Conservation (phyloP, 1,284 basidiomycete species). For the Ustilago trichophora region DNA sequence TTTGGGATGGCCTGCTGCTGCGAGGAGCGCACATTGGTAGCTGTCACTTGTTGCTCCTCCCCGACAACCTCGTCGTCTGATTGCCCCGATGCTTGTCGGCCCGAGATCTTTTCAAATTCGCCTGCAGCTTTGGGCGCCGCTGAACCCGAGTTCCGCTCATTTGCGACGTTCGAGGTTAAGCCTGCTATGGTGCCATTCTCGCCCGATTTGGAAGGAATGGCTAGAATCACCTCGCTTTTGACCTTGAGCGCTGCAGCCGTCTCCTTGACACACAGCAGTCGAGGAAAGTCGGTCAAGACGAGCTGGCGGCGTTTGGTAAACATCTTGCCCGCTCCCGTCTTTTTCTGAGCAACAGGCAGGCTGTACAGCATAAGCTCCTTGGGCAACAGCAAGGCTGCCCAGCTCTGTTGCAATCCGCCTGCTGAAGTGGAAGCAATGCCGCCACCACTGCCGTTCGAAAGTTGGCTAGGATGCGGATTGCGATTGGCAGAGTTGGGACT, state of each 20-base stretch:
- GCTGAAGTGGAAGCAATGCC: neutral
- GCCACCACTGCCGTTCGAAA: neutral
- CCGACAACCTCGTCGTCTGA: conserved; percentile 3
- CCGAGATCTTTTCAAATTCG: conserved; percentile 15
- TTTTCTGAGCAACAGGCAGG: conserved; percentile 56
- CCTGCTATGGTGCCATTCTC: conserved; percentile 1
- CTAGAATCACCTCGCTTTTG: conserved; percentile 69
- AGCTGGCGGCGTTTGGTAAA: conserved; percentile 69
- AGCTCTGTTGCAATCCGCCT: conserved; percentile 33
- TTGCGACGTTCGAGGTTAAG: no score
- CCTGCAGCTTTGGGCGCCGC: conserved; percentile 2
- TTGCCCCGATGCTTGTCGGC: neutral
- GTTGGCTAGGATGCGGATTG: neutral
- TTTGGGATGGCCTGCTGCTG: conserved; percentile 43
- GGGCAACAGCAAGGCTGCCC: conserved; percentile 56
- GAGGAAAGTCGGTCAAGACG: conserved; percentile 70
- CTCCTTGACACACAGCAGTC: conserved; percentile 71
- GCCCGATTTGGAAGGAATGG: conserved; percentile 55
- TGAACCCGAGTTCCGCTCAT: neutral
- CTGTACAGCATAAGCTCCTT: conserved; percentile 57
- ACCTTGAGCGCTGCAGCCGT: conserved; percentile 65
- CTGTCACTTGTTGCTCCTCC: neutral
- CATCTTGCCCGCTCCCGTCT: conserved; percentile 55
- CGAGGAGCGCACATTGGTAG: neutral
- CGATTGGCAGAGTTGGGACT: conserved; percentile 11